These are phyloP conservation scores for Trichoderma atrobrunneum DNA, from an alignment of 2,329 filamentous ascomycete species.

Conservation along the genomic window DNA sequence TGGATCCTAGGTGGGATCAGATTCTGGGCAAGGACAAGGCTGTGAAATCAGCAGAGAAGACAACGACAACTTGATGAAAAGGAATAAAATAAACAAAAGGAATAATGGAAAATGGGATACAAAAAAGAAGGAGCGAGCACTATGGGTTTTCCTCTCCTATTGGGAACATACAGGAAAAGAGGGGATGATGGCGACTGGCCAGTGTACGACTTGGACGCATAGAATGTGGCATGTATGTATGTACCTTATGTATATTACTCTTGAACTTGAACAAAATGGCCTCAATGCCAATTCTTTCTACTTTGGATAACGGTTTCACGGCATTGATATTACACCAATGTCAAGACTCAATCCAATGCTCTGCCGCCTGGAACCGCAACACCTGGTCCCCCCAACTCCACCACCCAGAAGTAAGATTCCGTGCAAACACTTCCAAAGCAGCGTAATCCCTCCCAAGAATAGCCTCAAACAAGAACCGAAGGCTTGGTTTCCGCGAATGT, in stretches of 20 bases:
- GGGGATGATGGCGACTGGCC: neutral
- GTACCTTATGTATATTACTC: conserved; percentile 17
- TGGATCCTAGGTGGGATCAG: conserved; percentile 49
- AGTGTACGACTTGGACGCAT: conserved; percentile 31
- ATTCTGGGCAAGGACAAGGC: conserved; percentile 27
- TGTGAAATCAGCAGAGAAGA: conserved; percentile 27
- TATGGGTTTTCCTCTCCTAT: neutral
- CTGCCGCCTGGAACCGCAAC: conserved; percentile 62
- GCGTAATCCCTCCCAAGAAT: conserved; percentile 49
- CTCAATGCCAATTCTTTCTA: neutral
- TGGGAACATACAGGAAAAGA: neutral
- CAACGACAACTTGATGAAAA: conserved; percentile 16
- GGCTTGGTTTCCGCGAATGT: conserved; percentile 75
- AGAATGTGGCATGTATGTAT: conserved; percentile 30
- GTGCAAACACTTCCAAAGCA: conserved; percentile 74
- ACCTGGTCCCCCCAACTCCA: conserved; percentile 76
- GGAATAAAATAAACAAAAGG: neutral
- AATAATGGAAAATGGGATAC: neutral
- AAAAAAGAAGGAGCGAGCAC: neutral
- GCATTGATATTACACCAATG: neutral
- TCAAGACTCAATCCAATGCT: conserved; percentile 43
- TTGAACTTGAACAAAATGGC: conserved; percentile 24
- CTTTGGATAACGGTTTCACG: neutral
- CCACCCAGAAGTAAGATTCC: conserved; percentile 72
- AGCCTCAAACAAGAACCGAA: conserved; percentile 58